phyloP scores from a whole-genome alignment of 495 filamentous ascomycete genomes.

The Parmelia sp. region DNA sequence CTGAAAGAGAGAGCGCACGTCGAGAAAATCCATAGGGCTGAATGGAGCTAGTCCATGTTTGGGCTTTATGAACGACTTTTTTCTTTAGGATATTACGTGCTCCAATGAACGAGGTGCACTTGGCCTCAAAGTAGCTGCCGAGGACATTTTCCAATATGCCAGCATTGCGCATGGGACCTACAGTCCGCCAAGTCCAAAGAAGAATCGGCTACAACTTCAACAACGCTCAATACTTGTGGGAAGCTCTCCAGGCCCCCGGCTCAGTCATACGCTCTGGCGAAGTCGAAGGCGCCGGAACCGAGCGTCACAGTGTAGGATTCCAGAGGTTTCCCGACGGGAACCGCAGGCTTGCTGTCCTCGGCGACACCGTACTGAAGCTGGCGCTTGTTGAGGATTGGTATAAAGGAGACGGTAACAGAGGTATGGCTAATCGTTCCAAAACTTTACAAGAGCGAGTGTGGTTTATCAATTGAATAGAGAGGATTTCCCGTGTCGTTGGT shows the following conservation, averaged over 20 bases:
- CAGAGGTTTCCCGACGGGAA: slow-evolving; percentile 16
- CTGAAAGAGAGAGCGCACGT: neutral
- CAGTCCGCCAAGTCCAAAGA: slow-evolving; percentile 2
- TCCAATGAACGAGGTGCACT: neutral
- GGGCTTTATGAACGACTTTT: neutral
- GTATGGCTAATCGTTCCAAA: neutral
- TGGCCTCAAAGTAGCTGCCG: neutral
- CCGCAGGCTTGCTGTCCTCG: slow-evolving; percentile 17
- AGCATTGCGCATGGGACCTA: neutral
- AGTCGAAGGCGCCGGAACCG: neutral
- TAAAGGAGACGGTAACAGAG: slow-evolving; percentile 5
- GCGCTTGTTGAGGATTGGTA: slow-evolving; percentile 20
- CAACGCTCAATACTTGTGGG: slow-evolving; percentile 12
- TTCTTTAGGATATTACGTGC: neutral
- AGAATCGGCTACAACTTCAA: slow-evolving; percentile 19
- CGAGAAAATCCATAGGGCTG: slow-evolving; percentile 10
- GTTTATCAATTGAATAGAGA: slow-evolving; percentile 5
- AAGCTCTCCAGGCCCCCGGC: slow-evolving; percentile 21
- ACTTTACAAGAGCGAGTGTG: neutral
- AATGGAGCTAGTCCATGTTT: slow-evolving; percentile 9
- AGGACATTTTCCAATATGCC: neutral
- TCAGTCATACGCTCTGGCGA: slow-evolving; percentile 6
- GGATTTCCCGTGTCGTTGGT: neutral
- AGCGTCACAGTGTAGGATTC: neutral
- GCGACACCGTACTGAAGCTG: slow-evolving; percentile 17